Evolutionary conservation across 2,329 filamentous ascomycete species (phyloP), one percentile per base, ranked within the genome.

Genomic region (Clarireedia monteithiana): DNA sequence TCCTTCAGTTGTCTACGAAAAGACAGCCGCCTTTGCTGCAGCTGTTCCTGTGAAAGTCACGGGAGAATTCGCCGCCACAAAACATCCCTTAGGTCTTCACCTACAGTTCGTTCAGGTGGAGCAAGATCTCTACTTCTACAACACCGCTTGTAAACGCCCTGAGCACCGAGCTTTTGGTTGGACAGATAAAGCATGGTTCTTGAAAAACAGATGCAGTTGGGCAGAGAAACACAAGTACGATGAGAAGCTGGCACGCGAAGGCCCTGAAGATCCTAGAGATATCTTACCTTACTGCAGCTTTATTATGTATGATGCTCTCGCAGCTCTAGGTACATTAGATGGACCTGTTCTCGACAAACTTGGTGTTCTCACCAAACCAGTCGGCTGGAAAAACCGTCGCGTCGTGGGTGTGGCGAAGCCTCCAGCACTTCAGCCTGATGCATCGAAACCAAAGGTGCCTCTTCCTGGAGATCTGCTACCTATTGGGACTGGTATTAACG

Each of bases 271-370:
- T 51, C 30, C 65, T 59, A 1, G 62, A 17, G 60, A 60, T 20
- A 61, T 66, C n/a, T 36, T 66, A 6, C 52, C 62, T 2, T 65
- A 60, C 26, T 62, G 56, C 17, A 64, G 62, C 46, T 55, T 66
- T 9, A 59, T 63, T 6, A 62, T 59, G 2, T 68, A 68, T 44
- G 65, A 68, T 52, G 64, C 64, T 20, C 45, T 68, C 1, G 65
- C 66, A 5, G 66, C 66, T 5, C 48, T 67, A 27, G 65, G 62
- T 3, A 59, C 62, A 12, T 34, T 34, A 34, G 30, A 34, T 12
- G 30, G 30, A 34, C 30, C 30, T 34, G 30, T 34, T 34, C 30
- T 34, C 30, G 30, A 34, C 30, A 34, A 34, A 9, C 30, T 34
- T 9, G 30, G 30, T 34, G 30, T 34, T 4, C 30, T 34, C 10